A percentile compares a stretch with the other conserved stretches of the same genome.
Evolutionary conservation across 148 eudicot genomes (phyloP).

Genomic region (Nepenthes gracilis): DNA sequence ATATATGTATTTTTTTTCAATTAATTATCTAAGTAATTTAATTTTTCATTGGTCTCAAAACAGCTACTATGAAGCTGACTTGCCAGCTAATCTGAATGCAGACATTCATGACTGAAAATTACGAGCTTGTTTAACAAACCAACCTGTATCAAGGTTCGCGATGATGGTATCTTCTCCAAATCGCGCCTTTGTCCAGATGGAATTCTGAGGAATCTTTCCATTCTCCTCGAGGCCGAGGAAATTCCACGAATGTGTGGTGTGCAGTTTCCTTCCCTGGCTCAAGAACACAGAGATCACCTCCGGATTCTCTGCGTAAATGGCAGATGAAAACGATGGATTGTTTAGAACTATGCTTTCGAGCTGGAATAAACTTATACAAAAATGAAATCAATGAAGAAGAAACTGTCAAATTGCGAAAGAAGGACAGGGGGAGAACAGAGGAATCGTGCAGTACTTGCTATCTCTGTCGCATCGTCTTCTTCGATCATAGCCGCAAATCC

Average conservation of each 20-base stretch:
- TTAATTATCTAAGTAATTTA: no score
- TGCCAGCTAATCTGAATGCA: no score
- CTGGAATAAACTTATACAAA: background rate
- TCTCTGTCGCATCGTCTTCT: slow-evolving; percentile 41
- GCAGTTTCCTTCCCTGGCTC: slow-evolving; percentile 57
- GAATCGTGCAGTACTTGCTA: slow-evolving; percentile 39
- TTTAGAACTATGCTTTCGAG: background rate
- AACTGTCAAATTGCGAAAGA: background rate
- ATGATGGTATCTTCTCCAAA: slow-evolving; percentile 81
- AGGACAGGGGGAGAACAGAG: slow-evolving; percentile 1
- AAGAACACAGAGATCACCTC: slow-evolving; percentile 62
- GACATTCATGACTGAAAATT: no score
- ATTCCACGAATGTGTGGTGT: slow-evolving; percentile 87
- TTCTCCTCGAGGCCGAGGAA: slow-evolving; percentile 59
- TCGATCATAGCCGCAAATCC: slow-evolving; percentile 86
- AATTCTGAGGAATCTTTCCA: slow-evolving; percentile 29
- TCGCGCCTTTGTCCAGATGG: slow-evolving; percentile 64
- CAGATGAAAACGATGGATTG: no score
- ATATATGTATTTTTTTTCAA: no score
- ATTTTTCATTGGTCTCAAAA: no score
- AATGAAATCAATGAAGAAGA: background rate
- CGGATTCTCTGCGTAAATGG: slow-evolving; percentile 42
- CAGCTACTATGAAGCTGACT: no score
- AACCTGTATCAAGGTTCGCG: slow-evolving; percentile 84
- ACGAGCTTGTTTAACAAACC: background rate